Percentiles rank a stretch among this genome's conserved stretches.
Evolutionary conservation across 345 rosid genomes (phyloP).

Genomic region (Jatropha curcas): DNA sequence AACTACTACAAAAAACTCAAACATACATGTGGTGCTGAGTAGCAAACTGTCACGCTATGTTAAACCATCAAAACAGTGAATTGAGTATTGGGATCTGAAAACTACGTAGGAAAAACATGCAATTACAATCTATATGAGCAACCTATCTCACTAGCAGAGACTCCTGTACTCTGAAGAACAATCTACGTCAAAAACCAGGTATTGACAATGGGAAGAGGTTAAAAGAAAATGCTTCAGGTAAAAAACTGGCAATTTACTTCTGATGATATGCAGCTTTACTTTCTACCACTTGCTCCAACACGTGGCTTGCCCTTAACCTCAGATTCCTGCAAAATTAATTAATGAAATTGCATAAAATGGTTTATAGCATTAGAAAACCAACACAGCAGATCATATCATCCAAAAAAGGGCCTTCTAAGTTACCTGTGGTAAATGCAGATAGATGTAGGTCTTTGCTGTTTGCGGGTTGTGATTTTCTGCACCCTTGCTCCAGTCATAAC

Average conservation of each 20-base stretch:
- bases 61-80: not conserved
- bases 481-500: slow-evolving; percentile 98
- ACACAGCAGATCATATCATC: not conserved
- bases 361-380: too few species aligned
- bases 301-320: slow-evolving; percentile 93
- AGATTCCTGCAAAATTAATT: slow-evolving; percentile 49
- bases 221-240: not conserved
- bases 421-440: slow-evolving; percentile 70
- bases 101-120: not conserved
- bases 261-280: slow-evolving; percentile 7
- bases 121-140: not conserved
- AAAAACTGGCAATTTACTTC: not conserved
- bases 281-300: slow-evolving; percentile 20
- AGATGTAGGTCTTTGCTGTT: slow-evolving; percentile 56
- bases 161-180: not conserved
- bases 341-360: not conserved
- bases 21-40: not conserved
- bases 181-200: not conserved
- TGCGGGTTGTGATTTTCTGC: slow-evolving; percentile 83
- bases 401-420: not conserved
- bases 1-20: not conserved
- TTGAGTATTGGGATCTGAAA: not conserved
- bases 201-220: not conserved
- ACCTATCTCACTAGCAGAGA: not conserved
- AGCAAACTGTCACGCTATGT: not conserved